Base-by-base conservation (phyloP, 176 grass and related monocot genomes). In the Oryza nivara region DNA sequence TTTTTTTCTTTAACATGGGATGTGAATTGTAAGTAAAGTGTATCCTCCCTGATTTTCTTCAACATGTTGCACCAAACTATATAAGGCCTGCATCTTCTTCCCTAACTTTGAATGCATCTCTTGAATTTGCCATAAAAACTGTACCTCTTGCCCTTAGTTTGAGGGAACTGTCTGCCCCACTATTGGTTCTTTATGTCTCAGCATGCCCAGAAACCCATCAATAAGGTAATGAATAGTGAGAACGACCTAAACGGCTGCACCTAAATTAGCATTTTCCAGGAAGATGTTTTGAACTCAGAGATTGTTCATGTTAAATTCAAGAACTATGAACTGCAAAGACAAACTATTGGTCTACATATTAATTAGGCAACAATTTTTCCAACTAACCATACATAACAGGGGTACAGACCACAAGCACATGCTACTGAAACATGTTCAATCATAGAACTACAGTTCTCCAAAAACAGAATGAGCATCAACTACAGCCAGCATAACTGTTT, bases 131-230 rank as follows among this genome's bases (percentile, higher is more conserved):
- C 14, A 46, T 11, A 6, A 35, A 68, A 70, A 36, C 60, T 71
- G 41, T 49, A 63, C 73, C 41, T 47, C 13, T 84, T 80, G n/a
- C n/a, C 70, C 70, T 70, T 12, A 15, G 76, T 9, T 84, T 22
- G 20, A 80, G 88, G 82, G 52, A 71, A 85, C 54, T 66, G 32
- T 77, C 23, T 70, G 12, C 16, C 47, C 82, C 71, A 81, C 71
- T 28, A 49, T 28, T n/a, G 15, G 28, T 15, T 25, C 5, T 35
- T 67, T 30, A 16, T 28, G 58, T 56, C 44, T 26, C 35, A 30
- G 9, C 6, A 20, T 67, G 46, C 19, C 5, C 54, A 45, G 35
- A 47, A 72, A 86, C 12, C 61, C 45, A 67, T 22, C n/a, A 74
- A 8, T n/a, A 3, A 35, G 41, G 13, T 25, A n/a, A 32, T 35